These are phyloP conservation scores for Trichoderma cornu-damae DNA, from an alignment of 2,329 filamentous ascomycete species.

Conservation along the genomic window DNA sequence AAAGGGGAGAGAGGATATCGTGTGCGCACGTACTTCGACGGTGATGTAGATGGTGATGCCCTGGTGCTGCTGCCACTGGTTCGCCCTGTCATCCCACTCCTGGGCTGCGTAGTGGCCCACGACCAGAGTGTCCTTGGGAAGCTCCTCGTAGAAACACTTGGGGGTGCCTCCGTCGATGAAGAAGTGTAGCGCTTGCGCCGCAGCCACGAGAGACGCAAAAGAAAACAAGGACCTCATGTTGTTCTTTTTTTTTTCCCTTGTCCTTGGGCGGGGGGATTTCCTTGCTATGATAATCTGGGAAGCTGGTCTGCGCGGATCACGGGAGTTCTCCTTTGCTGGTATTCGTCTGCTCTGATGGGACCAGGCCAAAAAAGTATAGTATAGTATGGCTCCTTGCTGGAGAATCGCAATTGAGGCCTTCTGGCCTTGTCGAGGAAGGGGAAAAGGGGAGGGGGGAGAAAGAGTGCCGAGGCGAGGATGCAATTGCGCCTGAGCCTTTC, in stretches of 20 bases:
- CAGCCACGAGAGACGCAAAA: constrained; percentile 58
- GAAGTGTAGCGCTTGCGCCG: constrained; percentile 85
- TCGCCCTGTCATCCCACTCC: constrained; percentile 68
- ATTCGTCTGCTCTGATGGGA: background rate
- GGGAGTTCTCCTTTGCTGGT: background rate
- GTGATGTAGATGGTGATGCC: constrained; percentile 82
- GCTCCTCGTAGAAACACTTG: constrained; percentile 97
- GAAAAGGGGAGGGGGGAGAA: too few relatives aligned
- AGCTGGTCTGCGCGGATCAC: background rate
- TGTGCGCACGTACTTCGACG: constrained; percentile 60
- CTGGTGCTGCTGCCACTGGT: constrained; percentile 65
- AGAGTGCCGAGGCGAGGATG: background rate
- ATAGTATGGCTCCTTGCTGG: background rate
- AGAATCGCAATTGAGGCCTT: background rate
- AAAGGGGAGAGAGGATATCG: background rate
- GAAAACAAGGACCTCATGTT: constrained; percentile 59
- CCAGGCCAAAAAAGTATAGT: background rate
- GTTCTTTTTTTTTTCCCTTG: too few relatives aligned
- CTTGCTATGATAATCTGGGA: background rate
- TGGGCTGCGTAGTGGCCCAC: constrained; percentile 88
- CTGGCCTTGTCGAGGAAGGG: background rate
- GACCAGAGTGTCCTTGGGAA: constrained; percentile 94
- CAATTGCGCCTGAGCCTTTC: constrained; percentile 7
- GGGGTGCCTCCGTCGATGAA: constrained; percentile 80
- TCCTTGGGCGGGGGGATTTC: background rate